Percentiles rank a stretch among this genome's conserved stretches.
phyloP scores from a whole-genome alignment of 371 early-diverging fungal species.

The Mortierella sp. region DNA sequence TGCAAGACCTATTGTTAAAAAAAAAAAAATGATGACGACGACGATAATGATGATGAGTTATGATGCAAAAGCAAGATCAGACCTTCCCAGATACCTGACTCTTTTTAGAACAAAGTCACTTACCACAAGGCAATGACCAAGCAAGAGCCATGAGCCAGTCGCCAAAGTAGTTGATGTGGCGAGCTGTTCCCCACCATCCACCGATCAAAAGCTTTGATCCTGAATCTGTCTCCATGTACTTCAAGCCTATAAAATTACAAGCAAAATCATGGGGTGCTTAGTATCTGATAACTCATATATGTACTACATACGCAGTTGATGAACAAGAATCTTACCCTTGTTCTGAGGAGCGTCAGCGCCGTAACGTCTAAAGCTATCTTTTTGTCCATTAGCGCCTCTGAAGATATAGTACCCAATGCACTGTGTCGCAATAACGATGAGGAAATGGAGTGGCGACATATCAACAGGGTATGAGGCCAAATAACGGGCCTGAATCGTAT shows the following conservation, averaged over 20 bases:
- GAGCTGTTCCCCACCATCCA: constrained; percentile 95
- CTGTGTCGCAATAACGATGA: constrained; percentile 68
- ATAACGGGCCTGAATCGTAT: constrained; percentile 91
- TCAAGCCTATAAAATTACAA: constrained; percentile 63
- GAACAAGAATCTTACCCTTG: constrained; percentile 55
- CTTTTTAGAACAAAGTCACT: background rate
- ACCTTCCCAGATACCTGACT: background rate
- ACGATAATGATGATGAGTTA: background rate
- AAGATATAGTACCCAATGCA: constrained; percentile 85
- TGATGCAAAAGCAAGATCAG: background rate
- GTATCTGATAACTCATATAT: background rate
- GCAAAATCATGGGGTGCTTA: too few relatives aligned
- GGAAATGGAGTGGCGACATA: constrained; percentile 54
- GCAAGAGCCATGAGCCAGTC: constrained; percentile 91
- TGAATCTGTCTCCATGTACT: constrained; percentile 83
- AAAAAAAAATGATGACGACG: background rate
- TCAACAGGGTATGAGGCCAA: constrained; percentile 75
- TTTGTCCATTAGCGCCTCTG: constrained; percentile 89
- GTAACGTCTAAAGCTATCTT: constrained; percentile 83
- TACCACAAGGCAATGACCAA: constrained; percentile 85
- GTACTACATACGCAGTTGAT: background rate
- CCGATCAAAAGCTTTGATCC: constrained; percentile 85
- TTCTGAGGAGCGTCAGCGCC: constrained; percentile 77
- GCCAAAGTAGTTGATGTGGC: constrained; percentile 94
- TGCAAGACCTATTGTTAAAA: constrained; percentile 64